Conservation (phyloP, 495 filamentous ascomycete genomes). For the Podospora australis region DNA sequence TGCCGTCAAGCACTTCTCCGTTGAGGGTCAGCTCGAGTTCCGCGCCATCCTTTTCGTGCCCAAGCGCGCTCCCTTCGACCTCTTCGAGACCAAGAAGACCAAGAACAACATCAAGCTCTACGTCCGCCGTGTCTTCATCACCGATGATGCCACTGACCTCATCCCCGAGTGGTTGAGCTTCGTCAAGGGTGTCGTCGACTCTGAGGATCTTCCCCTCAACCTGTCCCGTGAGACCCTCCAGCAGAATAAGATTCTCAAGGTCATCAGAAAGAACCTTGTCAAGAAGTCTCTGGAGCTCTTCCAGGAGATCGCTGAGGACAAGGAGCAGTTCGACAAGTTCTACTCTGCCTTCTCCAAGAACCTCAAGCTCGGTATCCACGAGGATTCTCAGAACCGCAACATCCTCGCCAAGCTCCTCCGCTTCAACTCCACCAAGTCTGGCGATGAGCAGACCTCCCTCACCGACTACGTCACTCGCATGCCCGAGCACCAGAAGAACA, state of each 20-base stretch:
- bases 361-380: slow-evolving; percentile 99
- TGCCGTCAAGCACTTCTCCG: slow-evolving; percentile 99
- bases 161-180: slow-evolving; percentile 99
- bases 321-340: slow-evolving; percentile 99
- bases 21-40: slow-evolving; percentile 99
- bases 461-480: slow-evolving; percentile 96
- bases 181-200: slow-evolving; percentile 99
- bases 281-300: slow-evolving; percentile 99
- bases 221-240: slow-evolving; percentile 99
- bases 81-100: slow-evolving; percentile 99
- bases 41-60: slow-evolving; percentile 98
- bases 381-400: slow-evolving; percentile 95
- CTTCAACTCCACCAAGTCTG: slow-evolving; percentile 98
- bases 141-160: slow-evolving; percentile 96
- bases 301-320: slow-evolving; percentile 96
- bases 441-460: slow-evolving; percentile 90
- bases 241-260: slow-evolving; percentile 99
- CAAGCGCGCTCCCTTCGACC: slow-evolving; percentile 98
- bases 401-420: slow-evolving; percentile 95
- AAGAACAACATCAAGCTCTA: slow-evolving; percentile 99
- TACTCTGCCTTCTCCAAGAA: slow-evolving; percentile 99
- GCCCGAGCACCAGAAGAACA: slow-evolving; percentile 99
- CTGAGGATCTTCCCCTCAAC: slow-evolving; percentile 97
- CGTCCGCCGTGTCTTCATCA: slow-evolving; percentile 99
- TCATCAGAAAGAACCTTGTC: slow-evolving; percentile 99